Evolutionary conservation across 148 eudicot genomes (phyloP).

Genomic region (Silene latifolia): DNA sequence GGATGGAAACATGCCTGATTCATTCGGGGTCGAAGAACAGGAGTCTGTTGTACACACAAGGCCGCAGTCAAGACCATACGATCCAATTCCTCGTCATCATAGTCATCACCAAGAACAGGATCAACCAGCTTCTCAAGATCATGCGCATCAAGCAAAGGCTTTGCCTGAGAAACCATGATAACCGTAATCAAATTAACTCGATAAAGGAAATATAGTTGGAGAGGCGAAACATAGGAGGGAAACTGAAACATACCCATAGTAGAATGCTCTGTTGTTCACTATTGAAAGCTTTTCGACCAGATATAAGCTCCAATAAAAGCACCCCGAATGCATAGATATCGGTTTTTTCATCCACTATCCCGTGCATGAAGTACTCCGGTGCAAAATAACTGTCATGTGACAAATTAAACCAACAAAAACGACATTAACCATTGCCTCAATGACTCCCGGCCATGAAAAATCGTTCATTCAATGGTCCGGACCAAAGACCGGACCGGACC

Average conservation of each 20-base stretch:
- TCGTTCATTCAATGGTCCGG: too few species aligned
- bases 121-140: constrained; percentile 50
- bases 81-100: constrained; percentile 56
- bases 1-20: constrained; percentile 14
- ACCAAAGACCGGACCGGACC: too few species aligned
- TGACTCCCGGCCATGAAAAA: too few species aligned
- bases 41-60: constrained; percentile 60
- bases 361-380: constrained; percentile 94
- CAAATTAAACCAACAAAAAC: not conserved
- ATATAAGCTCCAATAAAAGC: constrained; percentile 74
- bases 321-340: constrained; percentile 87
- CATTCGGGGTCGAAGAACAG: constrained; percentile 53
- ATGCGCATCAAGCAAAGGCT: constrained; percentile 62
- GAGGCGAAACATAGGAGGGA: not conserved
- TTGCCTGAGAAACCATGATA: constrained; percentile 44
- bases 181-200: not conserved
- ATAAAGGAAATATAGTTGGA: not conserved
- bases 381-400: constrained; percentile 71
- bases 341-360: constrained; percentile 86
- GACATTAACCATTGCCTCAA: not conserved
- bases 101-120: constrained; percentile 51
- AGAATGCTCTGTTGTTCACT: constrained; percentile 56
- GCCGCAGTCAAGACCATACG: constrained; percentile 60
- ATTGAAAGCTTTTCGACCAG: constrained; percentile 75
- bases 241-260: constrained; percentile 54